A percentile compares a stretch with the other conserved stretches of the same genome.
These are phyloP conservation scores for Schoenoplectus tabernaemontani DNA, from an alignment of 202 grass and related monocot species.

Conservation along the genomic window DNA sequence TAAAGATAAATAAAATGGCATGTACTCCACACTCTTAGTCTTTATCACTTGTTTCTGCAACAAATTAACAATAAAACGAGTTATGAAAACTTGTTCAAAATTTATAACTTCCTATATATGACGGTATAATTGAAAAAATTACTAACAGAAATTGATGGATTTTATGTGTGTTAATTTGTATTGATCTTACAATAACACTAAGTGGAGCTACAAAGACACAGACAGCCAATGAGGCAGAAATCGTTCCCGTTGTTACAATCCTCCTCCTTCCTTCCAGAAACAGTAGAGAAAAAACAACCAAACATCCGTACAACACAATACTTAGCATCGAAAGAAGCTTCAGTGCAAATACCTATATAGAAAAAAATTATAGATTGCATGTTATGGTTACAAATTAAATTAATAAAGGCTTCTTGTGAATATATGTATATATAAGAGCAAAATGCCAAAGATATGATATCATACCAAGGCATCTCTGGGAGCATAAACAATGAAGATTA, in stretches of 20 bases:
- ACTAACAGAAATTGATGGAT: neutral
- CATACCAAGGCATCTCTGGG: slow-evolving; percentile 39
- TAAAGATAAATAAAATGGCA: slow-evolving; percentile 71
- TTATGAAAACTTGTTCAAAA: neutral
- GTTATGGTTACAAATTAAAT: neutral
- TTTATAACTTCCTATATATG: too few relatives aligned
- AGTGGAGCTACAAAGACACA: slow-evolving; percentile 73
- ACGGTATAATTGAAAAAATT: neutral
- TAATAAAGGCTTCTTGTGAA: too few relatives aligned
- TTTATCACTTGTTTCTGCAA: slow-evolving; percentile 65
- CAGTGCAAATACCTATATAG: slow-evolving; percentile 34
- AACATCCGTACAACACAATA: slow-evolving; percentile 38
- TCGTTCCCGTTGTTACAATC: slow-evolving; percentile 36
- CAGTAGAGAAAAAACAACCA: slow-evolving; percentile 37
- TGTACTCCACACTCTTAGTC: slow-evolving; percentile 91
- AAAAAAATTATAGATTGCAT: neutral
- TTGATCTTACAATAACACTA: slow-evolving; percentile 64
- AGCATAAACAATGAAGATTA: slow-evolving; percentile 58
- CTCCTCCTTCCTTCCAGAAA: slow-evolving; percentile 28
- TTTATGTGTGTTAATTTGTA: neutral
- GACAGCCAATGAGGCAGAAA: slow-evolving; percentile 51
- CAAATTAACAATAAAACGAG: neutral
- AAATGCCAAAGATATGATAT: neutral
- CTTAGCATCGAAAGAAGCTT: slow-evolving; percentile 44
- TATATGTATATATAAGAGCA: neutral